Evolutionary conservation across 192 early-diverging fungal genomes (phyloP).

Genomic region (Coemansia reversa): DNA sequence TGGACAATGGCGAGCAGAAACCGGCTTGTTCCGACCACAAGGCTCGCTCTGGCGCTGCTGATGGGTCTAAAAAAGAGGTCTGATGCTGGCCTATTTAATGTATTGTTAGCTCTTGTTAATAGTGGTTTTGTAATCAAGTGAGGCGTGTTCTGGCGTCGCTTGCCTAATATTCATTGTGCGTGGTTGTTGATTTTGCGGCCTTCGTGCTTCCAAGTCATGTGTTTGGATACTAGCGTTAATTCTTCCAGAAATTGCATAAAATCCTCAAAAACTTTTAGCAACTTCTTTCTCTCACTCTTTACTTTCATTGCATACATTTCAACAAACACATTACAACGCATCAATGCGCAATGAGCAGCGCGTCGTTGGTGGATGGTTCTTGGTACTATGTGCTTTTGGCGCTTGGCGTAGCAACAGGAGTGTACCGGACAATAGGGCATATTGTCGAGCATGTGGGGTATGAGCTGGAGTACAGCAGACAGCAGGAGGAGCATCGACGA

Average conservation of each 20-base stretch:
- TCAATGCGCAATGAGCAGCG: background rate
- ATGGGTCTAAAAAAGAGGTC: background rate
- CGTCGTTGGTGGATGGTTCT: background rate
- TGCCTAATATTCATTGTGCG: background rate
- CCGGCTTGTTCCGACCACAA: background rate
- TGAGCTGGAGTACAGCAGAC: constrained; percentile 17
- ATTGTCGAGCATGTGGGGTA: constrained; percentile 29
- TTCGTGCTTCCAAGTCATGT: too few relatives aligned
- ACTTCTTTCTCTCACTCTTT: background rate
- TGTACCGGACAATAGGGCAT: constrained; percentile 7
- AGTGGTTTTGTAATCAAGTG: background rate
- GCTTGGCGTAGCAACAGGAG: background rate
- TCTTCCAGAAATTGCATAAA: background rate
- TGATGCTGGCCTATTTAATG: background rate
- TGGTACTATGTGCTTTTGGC: background rate
- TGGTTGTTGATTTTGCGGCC: background rate
- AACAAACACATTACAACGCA: background rate
- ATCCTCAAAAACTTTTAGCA: background rate
- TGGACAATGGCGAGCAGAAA: background rate
- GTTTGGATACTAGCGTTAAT: too few relatives aligned
- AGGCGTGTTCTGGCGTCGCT: background rate
- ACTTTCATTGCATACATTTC: background rate
- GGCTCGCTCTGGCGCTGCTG: background rate
- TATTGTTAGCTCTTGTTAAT: background rate
- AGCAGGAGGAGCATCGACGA: background rate